These are phyloP conservation scores for Candida ipomoeae DNA, from an alignment of 805 yeast genomes.

Conservation along the genomic window DNA sequence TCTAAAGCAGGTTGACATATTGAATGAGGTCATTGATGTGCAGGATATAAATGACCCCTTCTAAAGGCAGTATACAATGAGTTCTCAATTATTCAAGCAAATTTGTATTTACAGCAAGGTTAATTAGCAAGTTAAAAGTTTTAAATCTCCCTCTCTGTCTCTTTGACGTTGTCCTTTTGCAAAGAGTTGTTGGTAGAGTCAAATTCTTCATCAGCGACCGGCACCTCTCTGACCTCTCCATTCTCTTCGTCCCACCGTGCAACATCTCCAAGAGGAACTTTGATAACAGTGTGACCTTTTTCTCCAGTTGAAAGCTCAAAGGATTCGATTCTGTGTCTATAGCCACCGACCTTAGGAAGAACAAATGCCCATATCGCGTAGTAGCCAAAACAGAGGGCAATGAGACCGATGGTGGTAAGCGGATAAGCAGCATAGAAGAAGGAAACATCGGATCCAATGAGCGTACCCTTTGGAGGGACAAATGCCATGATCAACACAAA, in stretches of 20 bases:
- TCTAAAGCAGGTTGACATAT: too few species aligned
- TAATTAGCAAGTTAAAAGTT: not conserved
- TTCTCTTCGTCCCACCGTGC: slow-evolving; percentile 31
- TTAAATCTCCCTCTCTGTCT: not conserved
- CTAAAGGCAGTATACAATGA: too few species aligned
- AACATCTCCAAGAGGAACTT: slow-evolving; percentile 28
- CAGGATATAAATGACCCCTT: too few species aligned
- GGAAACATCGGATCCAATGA: slow-evolving; percentile 39
- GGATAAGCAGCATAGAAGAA: slow-evolving; percentile 43
- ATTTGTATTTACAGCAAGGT: not conserved
- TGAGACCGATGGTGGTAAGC: slow-evolving; percentile 33
- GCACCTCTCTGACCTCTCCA: slow-evolving; percentile 10
- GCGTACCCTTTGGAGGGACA: slow-evolving; percentile 39
- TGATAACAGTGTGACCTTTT: slow-evolving; percentile 36
- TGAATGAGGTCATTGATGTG: too few species aligned
- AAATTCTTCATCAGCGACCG: not conserved
- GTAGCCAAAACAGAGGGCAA: slow-evolving; percentile 29
- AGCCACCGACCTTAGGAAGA: slow-evolving; percentile 30
- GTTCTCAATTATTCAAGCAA: too few species aligned
- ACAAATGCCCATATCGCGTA: slow-evolving; percentile 35
- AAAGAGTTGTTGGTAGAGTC: not conserved
- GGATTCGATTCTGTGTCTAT: slow-evolving; percentile 27
- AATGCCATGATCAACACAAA: slow-evolving; percentile 41
- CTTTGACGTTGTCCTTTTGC: not conserved
- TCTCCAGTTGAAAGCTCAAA: slow-evolving; percentile 36